These are phyloP conservation scores for Melampsora americana DNA, from an alignment of 1,284 basidiomycete species.

Conservation along the genomic window DNA sequence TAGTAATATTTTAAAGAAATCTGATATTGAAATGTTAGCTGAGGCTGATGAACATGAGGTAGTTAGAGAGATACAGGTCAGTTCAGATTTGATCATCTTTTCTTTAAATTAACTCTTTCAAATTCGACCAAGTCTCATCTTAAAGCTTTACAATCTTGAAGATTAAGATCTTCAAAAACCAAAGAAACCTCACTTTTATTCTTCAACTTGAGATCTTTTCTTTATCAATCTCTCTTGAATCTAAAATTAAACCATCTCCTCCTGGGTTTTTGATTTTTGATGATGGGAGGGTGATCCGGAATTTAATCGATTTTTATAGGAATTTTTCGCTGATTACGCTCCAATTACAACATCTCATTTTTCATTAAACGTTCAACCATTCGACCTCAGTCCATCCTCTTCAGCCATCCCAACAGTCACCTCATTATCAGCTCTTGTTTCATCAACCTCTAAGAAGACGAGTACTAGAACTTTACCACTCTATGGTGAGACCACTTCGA, in stretches of 20 bases:
- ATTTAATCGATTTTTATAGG: slow-evolving; percentile 58
- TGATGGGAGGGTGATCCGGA: neutral
- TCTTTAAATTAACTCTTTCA: neutral
- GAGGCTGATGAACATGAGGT: slow-evolving; percentile 94
- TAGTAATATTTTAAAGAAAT: slow-evolving; percentile 86
- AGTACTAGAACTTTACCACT: slow-evolving; percentile 61
- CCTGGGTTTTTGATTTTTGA: too few species aligned
- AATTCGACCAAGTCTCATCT: too few species aligned
- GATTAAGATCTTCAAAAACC: too few species aligned
- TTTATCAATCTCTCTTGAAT: neutral
- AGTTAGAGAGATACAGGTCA: slow-evolving; percentile 89
- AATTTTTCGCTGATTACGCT: slow-evolving; percentile 92
- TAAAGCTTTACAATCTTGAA: too few species aligned
- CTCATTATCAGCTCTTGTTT: slow-evolving; percentile 48
- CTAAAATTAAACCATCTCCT: neutral
- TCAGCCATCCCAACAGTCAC: slow-evolving; percentile 53
- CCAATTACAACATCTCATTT: slow-evolving; percentile 82
- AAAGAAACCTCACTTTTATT: neutral
- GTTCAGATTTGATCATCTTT: slow-evolving; percentile 1
- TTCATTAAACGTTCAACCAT: slow-evolving; percentile 63
- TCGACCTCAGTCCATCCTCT: slow-evolving; percentile 58
- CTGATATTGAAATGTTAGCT: slow-evolving; percentile 85
- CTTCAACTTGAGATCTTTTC: neutral
- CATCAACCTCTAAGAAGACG: slow-evolving; percentile 64
- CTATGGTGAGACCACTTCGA: slow-evolving; percentile 48